phyloP scores from a whole-genome alignment of 208 protist species.

The Crithidia brevicula region DNA sequence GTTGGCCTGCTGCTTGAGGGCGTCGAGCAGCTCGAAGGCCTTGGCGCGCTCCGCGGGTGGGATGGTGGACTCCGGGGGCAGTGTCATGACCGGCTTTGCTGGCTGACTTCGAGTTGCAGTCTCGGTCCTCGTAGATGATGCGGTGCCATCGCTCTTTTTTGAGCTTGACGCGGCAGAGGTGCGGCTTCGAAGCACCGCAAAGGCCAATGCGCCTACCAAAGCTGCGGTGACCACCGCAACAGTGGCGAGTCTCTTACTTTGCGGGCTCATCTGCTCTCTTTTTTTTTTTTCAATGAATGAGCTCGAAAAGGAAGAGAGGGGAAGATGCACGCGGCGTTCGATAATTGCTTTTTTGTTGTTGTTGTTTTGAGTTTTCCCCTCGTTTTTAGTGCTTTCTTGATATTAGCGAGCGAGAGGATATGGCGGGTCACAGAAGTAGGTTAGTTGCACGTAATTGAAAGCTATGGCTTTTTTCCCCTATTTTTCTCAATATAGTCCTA shows the following conservation, averaged over 20 bases:
- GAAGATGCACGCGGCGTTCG: too few species aligned
- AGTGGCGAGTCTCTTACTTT: neutral
- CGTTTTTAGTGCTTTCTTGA: too few species aligned
- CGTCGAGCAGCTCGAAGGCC: slow-evolving; percentile 48
- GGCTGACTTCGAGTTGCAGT: neutral
- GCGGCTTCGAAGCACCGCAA: slow-evolving; percentile 16
- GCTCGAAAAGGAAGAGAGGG: too few species aligned
- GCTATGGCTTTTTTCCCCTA: too few species aligned
- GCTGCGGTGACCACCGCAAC: slow-evolving; percentile 7
- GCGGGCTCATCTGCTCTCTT: neutral
- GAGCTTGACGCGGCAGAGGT: neutral
- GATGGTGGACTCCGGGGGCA: slow-evolving; percentile 32
- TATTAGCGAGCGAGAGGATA: too few species aligned
- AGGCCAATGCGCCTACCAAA: slow-evolving; percentile 25
- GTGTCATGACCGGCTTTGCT: neutral
- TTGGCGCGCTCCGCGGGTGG: slow-evolving; percentile 27
- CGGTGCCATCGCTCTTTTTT: neutral
- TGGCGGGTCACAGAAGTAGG: too few species aligned
- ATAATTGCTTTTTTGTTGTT: too few species aligned
- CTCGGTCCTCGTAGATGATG: too few species aligned
- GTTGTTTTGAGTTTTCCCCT: too few species aligned
- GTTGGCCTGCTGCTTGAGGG: slow-evolving; percentile 70
- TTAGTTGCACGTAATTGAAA: too few species aligned
- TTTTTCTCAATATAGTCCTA: too few species aligned
- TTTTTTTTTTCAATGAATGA: too few species aligned